Conservation (phyloP, 305 asterid species). For the Plantago rigida region DNA sequence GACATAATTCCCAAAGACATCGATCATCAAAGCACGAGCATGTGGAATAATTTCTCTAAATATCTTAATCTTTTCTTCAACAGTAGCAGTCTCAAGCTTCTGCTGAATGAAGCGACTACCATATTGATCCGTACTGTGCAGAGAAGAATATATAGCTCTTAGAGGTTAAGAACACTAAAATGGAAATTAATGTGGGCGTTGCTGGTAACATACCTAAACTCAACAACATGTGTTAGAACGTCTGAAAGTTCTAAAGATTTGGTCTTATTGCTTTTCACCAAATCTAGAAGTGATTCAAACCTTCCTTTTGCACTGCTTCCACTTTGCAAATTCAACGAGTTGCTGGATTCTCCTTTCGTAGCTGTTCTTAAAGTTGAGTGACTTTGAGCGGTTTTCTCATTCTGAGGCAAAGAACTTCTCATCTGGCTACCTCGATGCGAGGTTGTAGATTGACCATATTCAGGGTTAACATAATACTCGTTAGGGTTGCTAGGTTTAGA, state of each 20-base stretch:
- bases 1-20: constrained; percentile 83
- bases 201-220: constrained; percentile 45
- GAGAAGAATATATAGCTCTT: constrained; percentile 10
- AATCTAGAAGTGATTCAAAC: constrained; percentile 42
- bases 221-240: constrained; percentile 49
- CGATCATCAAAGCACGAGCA: constrained; percentile 59
- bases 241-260: constrained; percentile 57
- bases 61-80: constrained; percentile 61
- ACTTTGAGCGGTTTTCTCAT: constrained; percentile 35
- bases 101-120: constrained; percentile 93
- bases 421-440: constrained; percentile 35
- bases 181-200: constrained; percentile 18
- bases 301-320: constrained; percentile 41
- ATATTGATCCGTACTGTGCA: constrained; percentile 69
- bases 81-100: constrained; percentile 70
- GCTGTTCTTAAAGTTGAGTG: constrained; percentile 31
- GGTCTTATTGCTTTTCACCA: constrained; percentile 53
- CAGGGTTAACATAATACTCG: constrained; percentile 35
- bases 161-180: constrained; percentile 11
- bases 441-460: constrained; percentile 27
- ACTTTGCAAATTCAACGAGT: constrained; percentile 32
- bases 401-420: constrained; percentile 36
- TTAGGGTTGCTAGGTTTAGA: constrained; percentile 32
- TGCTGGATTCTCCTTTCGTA: constrained; percentile 33
- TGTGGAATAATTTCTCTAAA: constrained; percentile 55